Evolutionary conservation across 1,284 basidiomycete species (phyloP).

Genomic region (Anthracocystis walkeri): DNA sequence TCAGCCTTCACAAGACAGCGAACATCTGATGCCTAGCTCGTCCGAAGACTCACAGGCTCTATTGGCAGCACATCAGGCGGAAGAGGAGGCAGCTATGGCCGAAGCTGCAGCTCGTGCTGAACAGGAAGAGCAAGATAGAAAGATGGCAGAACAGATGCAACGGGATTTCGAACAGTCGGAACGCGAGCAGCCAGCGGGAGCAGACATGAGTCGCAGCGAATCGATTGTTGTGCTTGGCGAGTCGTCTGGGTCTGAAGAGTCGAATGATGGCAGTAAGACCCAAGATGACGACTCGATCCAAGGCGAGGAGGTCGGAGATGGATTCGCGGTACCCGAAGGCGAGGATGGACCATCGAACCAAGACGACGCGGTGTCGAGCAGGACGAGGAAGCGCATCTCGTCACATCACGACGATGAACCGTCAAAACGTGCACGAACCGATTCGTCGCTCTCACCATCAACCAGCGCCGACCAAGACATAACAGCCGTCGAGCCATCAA

Average conservation of each 20-base stretch:
- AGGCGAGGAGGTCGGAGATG: slow-evolving; percentile 40
- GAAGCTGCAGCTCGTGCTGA: slow-evolving; percentile 22
- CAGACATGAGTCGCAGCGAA: slow-evolving; percentile 29
- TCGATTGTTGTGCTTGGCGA: slow-evolving; percentile 30
- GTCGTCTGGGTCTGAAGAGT: slow-evolving; percentile 9
- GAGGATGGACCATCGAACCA: neutral
- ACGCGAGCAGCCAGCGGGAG: neutral
- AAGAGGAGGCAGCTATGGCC: slow-evolving; percentile 23
- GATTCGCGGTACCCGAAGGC: slow-evolving; percentile 35
- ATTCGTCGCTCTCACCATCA: neutral
- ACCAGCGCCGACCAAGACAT: neutral
- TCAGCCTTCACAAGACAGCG: slow-evolving; percentile 13
- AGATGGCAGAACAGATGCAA: slow-evolving; percentile 44
- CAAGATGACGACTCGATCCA: slow-evolving; percentile 12
- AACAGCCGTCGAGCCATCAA: slow-evolving; percentile 6
- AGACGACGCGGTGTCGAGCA: neutral
- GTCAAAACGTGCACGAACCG: slow-evolving; percentile 4
- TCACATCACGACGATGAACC: neutral
- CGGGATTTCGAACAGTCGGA: slow-evolving; percentile 22
- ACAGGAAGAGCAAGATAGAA: slow-evolving; percentile 33
- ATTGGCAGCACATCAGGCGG: slow-evolving; percentile 26
- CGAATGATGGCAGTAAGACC: neutral
- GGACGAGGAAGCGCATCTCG: slow-evolving; percentile 8
- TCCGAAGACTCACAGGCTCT: slow-evolving; percentile 25
- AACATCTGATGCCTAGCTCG: slow-evolving; percentile 21